Base-by-base conservation (phyloP, 176 grass and related monocot genomes). In the Avena eriantha region DNA sequence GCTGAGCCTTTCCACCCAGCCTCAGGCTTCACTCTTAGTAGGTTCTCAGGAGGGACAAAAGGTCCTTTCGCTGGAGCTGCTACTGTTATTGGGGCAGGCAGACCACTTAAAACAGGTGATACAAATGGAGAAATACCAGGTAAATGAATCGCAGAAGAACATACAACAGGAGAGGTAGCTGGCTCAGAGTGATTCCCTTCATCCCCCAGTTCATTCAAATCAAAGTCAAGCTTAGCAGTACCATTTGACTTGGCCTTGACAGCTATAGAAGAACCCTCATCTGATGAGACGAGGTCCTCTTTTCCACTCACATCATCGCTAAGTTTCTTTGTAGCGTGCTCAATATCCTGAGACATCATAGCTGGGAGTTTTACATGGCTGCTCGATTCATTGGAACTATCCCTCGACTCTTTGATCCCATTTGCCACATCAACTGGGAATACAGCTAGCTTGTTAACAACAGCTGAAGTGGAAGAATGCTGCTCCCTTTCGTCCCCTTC, bases 1-100 rank as follows among this genome's bases (percentile, higher is more conserved):
- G 92, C 95, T 10, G 95, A 97, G 22, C 95, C 95, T 88, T 94
- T 94, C 95, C 95, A 94, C 22, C 95, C 92, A 43, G 81, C 84
- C 81, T 97, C 95, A 35, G 84, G 78, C 70, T 90, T 92, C 61
- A 60, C 87, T 86, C 88, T 86, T 71, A 94, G 80, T 51, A 97
- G 87, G 73, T 90, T 92, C 51, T 97, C 95, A 54, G 85, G 92
- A 15, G 95, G 92, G 43, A 97, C 88, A 87, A 97, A 97, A 26
- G 92, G 92, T 45, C 95, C 92, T 90, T 94, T 97, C 36, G 94
- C 92, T 69, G 94, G 58, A 69, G 94, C 86, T 72, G 89, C 92
- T 22, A 97, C 92, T 70, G 92, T 97, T 68, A 97, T 90, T 54
- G 78, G 81, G 76, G 84, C 73, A 53, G 81, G 58, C 41, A 79